Percentiles rank a stretch among this genome's conserved stretches.
Evolutionary conservation across 306 rosid species (phyloP).

Genomic region (Trichosanthes cucumerina): DNA sequence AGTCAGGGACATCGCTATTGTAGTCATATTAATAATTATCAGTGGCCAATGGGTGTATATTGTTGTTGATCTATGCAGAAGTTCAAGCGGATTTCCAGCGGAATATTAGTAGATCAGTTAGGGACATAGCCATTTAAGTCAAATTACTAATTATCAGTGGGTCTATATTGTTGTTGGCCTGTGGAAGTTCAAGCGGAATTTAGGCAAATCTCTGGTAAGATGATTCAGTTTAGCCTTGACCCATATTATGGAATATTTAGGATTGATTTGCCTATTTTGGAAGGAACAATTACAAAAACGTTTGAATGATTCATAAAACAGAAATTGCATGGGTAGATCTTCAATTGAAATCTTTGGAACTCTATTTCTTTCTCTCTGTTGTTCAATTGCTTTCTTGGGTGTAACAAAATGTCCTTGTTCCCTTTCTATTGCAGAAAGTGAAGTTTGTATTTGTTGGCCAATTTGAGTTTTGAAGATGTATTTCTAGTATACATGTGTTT

Average conservation of each 20-base stretch:
- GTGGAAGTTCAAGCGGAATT: neutral
- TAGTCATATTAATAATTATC: neutral
- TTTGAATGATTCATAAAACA: neutral
- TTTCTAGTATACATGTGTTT: neutral
- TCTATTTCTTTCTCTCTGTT: neutral
- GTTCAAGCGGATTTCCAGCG: neutral
- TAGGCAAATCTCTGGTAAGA: neutral
- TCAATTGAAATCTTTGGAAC: neutral
- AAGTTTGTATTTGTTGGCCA: neutral
- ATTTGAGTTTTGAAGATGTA: neutral
- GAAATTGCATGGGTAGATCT: neutral
- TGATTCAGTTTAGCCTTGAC: neutral
- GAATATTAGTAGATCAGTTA: neutral
- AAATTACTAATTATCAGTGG: neutral
- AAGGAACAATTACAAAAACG: neutral
- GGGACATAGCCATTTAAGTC: neutral
- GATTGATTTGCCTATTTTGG: neutral
- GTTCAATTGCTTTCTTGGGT: neutral
- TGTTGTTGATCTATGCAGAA: neutral
- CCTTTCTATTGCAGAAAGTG: neutral
- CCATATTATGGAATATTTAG: neutral
- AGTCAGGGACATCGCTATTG: neutral
- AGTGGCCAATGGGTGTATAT: neutral
- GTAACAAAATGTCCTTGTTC: neutral
- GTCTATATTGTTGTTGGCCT: neutral